Evolutionary conservation across 441 rosid species (phyloP).

Genomic region (Populus tomentosa): DNA sequence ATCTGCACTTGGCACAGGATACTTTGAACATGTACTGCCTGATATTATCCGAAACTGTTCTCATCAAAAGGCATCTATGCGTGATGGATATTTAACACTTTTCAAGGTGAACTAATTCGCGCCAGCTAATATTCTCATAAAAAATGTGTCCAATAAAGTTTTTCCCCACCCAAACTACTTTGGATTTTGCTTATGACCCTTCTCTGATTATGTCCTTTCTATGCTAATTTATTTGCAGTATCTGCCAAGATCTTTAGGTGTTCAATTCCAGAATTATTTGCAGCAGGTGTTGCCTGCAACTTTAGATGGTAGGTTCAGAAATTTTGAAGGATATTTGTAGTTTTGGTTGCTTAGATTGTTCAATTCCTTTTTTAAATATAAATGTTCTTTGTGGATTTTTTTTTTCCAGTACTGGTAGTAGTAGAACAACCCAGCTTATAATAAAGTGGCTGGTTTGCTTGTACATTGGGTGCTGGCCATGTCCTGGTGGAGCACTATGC

Average conservation of each 20-base stretch:
- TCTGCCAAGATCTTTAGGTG: slow-evolving; percentile 88
- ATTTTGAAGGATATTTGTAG: neutral
- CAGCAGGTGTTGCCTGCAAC: slow-evolving; percentile 21
- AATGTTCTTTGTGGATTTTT: slow-evolving; percentile 35
- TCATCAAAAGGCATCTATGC: no score
- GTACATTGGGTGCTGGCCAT: no score
- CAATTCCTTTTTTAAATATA: neutral
- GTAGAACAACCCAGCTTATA: neutral
- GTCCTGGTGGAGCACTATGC: no score
- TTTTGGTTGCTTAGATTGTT: neutral
- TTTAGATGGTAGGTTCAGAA: slow-evolving; percentile 60
- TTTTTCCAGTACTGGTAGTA: slow-evolving; percentile 6
- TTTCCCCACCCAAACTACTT: neutral
- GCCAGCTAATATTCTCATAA: neutral
- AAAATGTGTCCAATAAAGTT: neutral
- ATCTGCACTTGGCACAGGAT: no score
- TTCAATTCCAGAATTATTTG: slow-evolving; percentile 86
- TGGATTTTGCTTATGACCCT: neutral
- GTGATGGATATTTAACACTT: slow-evolving; percentile 56
- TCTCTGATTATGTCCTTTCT: slow-evolving; percentile 15
- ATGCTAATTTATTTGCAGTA: slow-evolving; percentile 42
- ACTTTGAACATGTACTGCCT: no score
- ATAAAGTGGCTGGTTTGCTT: slow-evolving; percentile 1
- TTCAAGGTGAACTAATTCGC: slow-evolving; percentile 64
- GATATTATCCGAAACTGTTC: no score